Percentiles rank a stretch among this genome's conserved stretches.
phyloP scores from a whole-genome alignment of 2,329 filamentous ascomycete genomes.

The Xylariaceae sp. region DNA sequence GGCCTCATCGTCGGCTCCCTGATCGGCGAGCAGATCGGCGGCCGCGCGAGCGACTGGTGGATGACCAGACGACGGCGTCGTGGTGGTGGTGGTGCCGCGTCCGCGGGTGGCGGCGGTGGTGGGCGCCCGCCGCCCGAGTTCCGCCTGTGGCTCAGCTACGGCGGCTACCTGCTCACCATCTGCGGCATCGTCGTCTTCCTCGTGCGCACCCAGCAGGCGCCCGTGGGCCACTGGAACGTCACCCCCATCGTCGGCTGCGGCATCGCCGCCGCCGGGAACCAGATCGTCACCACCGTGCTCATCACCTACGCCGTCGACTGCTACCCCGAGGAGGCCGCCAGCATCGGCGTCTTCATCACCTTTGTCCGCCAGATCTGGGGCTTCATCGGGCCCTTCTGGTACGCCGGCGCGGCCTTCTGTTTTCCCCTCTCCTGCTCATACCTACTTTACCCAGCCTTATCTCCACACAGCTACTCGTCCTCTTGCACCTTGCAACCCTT shows the following conservation, averaged over 20 bases:
- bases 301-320: conserved; percentile 9
- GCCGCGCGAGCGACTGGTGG: conserved; percentile 7
- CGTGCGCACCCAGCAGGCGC: conserved; percentile 1
- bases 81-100: no score
- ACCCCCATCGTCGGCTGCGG: conserved; percentile 7
- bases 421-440: no score
- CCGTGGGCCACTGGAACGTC: conserved; percentile 4
- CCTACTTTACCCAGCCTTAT: no score
- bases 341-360: conserved; percentile 8
- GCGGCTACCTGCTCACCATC: conserved; percentile 6
- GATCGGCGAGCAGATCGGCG: conserved; percentile 7
- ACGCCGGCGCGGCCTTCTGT: no score
- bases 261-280: conserved; percentile 6
- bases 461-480: no score
- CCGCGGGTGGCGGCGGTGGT: no score
- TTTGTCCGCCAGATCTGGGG: conserved; percentile 8
- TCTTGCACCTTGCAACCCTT: no score
- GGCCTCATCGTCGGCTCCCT: conserved; percentile 7
- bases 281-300: conserved; percentile 8
- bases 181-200: conserved; percentile 6
- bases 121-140: conserved; percentile 4
- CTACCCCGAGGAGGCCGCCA: conserved; percentile 4
- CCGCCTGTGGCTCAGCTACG: conserved; percentile 7
- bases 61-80: conserved; percentile 1
- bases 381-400: conserved; percentile 10